phyloP scores from a whole-genome alignment of 257 asterid genomes.

The Mitragyna speciosa region DNA sequence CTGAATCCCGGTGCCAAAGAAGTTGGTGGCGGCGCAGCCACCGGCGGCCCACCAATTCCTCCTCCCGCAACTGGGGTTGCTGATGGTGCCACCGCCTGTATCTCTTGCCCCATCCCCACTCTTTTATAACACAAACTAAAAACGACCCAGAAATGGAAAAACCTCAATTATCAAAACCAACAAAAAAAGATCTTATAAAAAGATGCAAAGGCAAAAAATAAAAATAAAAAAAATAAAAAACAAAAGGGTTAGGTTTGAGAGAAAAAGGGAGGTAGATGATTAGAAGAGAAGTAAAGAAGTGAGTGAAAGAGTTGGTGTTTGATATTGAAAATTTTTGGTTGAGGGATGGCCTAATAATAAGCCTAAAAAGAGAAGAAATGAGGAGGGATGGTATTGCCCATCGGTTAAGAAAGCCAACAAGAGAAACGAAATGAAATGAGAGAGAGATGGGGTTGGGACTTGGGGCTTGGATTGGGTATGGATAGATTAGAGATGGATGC shows the following conservation, averaged over 20 bases:
- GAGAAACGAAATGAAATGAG: slow-evolving; percentile 18
- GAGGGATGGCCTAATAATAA: too few species aligned
- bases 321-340: too few species aligned
- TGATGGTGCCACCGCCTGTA: slow-evolving; percentile 27
- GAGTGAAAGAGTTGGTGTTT: not conserved
- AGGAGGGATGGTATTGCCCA: slow-evolving; percentile 40
- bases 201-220: slow-evolving; percentile 12
- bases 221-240: not conserved
- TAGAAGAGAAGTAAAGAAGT: slow-evolving; percentile 61
- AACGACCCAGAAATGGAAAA: slow-evolving; percentile 8
- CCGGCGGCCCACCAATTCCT: slow-evolving; percentile 28
- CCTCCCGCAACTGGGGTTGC: slow-evolving; percentile 14
- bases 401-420: slow-evolving; percentile 40
- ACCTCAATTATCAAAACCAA: not conserved
- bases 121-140: not conserved
- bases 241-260: slow-evolving; percentile 30
- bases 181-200: slow-evolving; percentile 2
- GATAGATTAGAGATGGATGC: slow-evolving; percentile 38
- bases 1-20: slow-evolving; percentile 94
- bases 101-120: slow-evolving; percentile 53
- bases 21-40: slow-evolving; percentile 51
- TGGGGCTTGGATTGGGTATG: too few species aligned
- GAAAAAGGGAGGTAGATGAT: slow-evolving; percentile 19
- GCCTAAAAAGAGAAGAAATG: slow-evolving; percentile 12
- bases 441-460: not conserved